Evolutionary conservation across 129 eudicot species (phyloP).

Genomic region (Centaurea solstitialis): DNA sequence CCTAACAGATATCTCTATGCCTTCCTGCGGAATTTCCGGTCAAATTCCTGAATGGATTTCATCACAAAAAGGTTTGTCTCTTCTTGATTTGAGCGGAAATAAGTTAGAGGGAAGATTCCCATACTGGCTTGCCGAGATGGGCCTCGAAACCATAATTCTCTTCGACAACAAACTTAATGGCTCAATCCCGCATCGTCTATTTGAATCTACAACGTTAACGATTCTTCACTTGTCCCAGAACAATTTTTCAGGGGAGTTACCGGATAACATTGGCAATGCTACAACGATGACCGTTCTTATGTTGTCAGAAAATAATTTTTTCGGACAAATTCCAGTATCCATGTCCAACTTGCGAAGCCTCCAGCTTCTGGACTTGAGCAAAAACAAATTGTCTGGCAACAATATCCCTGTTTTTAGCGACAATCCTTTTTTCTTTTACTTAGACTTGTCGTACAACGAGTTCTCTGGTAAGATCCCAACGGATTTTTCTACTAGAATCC

Average conservation of each 20-base stretch:
- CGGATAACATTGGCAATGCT: slow-evolving; percentile 40
- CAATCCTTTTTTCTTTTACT: slow-evolving; percentile 3
- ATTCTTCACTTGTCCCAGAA: slow-evolving; percentile 36
- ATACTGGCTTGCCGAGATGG: slow-evolving; percentile 44
- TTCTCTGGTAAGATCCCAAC: slow-evolving; percentile 39
- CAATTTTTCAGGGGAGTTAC: slow-evolving; percentile 39
- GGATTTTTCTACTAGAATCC: slow-evolving; percentile 14
- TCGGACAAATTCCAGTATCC: slow-evolving; percentile 39
- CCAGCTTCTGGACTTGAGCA: slow-evolving; percentile 31
- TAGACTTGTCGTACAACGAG: slow-evolving; percentile 41
- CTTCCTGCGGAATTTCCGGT: slow-evolving; percentile 27
- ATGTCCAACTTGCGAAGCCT: slow-evolving; percentile 30
- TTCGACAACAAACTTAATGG: slow-evolving; percentile 35
- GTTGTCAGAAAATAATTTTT: slow-evolving; percentile 39
- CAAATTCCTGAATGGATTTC: slow-evolving; percentile 13
- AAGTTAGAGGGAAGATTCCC: slow-evolving; percentile 39
- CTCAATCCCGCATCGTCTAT: slow-evolving; percentile 34
- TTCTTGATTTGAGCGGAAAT: slow-evolving; percentile 40
- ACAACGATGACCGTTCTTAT: slow-evolving; percentile 13
- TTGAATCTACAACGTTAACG: slow-evolving; percentile 29
- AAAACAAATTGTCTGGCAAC: slow-evolving; percentile 34
- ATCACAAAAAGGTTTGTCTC: slow-evolving; percentile 27
- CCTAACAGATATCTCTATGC: slow-evolving; percentile 32
- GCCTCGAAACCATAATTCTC: slow-evolving; percentile 30
- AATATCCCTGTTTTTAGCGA: slow-evolving; percentile 30